Percentiles rank a stretch among this genome's conserved stretches.
Evolutionary conservation across 345 rosid species (phyloP).

Genomic region (Lepidium africanum): DNA sequence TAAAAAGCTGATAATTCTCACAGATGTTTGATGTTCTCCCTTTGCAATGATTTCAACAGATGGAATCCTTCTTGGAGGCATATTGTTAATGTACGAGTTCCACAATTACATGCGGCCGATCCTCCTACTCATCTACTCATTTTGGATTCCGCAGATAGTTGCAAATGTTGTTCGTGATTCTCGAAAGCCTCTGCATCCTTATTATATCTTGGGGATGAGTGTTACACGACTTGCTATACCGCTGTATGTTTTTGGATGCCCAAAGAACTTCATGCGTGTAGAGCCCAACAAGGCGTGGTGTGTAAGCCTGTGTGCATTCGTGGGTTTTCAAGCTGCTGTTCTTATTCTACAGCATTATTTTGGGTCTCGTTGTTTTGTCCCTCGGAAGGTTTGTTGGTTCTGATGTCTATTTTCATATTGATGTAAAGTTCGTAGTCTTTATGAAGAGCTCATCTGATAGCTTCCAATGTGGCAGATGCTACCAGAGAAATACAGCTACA

Average conservation of each 20-base stretch:
- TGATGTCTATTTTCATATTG: background rate
- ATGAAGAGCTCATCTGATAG: conserved; percentile 52
- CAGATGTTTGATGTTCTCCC: conserved; percentile 8
- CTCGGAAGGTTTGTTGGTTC: conserved; percentile 66
- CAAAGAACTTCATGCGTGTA: conserved; percentile 90
- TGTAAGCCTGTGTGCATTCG: conserved; percentile 48
- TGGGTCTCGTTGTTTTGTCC: conserved; percentile 95
- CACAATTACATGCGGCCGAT: conserved; percentile 68
- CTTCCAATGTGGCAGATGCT: conserved; percentile 54
- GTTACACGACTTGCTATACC: conserved; percentile 86
- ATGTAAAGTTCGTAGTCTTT: conserved; percentile 43
- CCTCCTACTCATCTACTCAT: conserved; percentile 80
- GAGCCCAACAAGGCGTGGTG: conserved; percentile 86
- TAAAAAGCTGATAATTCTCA: background rate
- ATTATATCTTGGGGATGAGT: conserved; percentile 86
- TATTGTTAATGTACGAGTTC: conserved; percentile 88
- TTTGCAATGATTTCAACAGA: conserved; percentile 39
- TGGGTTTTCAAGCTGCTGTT: conserved; percentile 72
- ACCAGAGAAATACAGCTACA: conserved; percentile 92
- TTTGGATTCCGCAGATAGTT: conserved; percentile 92
- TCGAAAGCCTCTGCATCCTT: conserved; percentile 93
- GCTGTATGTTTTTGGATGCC: conserved; percentile 85
- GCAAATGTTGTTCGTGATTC: conserved; percentile 83
- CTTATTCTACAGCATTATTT: conserved; percentile 94
- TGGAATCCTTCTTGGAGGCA: conserved; percentile 98